Conservation (phyloP, 371 early-diverging fungal genomes). For the Vairimorpha ceranae region DNA sequence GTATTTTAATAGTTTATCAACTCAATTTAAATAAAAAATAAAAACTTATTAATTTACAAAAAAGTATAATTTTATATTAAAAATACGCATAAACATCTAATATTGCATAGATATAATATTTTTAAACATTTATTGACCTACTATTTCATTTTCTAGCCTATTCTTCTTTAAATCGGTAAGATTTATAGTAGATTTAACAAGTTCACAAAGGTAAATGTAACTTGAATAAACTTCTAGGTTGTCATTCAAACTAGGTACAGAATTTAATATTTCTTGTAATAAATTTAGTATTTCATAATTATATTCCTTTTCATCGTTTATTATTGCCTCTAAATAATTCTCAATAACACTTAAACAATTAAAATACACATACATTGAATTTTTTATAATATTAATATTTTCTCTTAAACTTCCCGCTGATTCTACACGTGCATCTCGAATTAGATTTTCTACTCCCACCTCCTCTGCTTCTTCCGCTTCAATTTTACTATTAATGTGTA, state of each 20-base stretch:
- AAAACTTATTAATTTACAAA: too few species aligned
- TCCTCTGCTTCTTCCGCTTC: constrained; percentile 99
- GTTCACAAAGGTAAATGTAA: constrained; percentile 33
- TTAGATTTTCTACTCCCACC: constrained; percentile 96
- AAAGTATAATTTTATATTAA: too few species aligned
- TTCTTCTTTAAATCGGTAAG: constrained; percentile 40
- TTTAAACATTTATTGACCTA: not conserved
- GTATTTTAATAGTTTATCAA: too few species aligned
- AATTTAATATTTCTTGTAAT: constrained; percentile 58
- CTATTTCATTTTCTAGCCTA: constrained; percentile 28
- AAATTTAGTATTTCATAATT: constrained; percentile 43
- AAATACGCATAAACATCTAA: too few species aligned
- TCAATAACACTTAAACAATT: constrained; percentile 44
- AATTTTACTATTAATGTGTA: constrained; percentile 82
- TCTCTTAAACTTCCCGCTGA: constrained; percentile 48
- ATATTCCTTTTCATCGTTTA: constrained; percentile 21
- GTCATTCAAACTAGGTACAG: constrained; percentile 34
- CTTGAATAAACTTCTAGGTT: constrained; percentile 17
- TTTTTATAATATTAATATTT: constrained; percentile 42
- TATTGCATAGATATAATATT: too few species aligned
- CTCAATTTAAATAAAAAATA: too few species aligned
- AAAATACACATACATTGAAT: constrained; percentile 45
- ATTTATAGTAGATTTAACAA: constrained; percentile 40
- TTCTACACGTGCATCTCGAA: constrained; percentile 74
- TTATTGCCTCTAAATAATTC: constrained; percentile 48